Base-by-base conservation (phyloP, 345 rosid species). In the Lumnitzera racemosa region DNA sequence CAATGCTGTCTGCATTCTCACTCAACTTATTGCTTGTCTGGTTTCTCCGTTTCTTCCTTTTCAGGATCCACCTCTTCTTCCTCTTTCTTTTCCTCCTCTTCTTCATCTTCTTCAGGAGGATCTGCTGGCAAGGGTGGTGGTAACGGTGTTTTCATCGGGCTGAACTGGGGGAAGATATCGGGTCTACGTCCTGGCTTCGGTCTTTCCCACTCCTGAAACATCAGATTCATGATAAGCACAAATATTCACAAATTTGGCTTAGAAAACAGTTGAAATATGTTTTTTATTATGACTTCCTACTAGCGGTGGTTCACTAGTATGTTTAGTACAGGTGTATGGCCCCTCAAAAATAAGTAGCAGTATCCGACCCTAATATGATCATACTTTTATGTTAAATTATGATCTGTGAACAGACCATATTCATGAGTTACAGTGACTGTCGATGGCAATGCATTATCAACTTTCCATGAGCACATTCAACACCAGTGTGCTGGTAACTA, bases 91-190 rank as follows among this genome's bases (percentile, higher is more conserved):
- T 77, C 81, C 20, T 76, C 80, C 61, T 77, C 81, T 49, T 73
- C 78, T 59, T 77, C 81, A 0, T 77, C 81, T 68, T 77, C 81
- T 74, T 62, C 76, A 0, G 78, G 81, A 57, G 81, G 81, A 73
- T 77, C 81, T 46, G 69, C 70, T 24, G 81, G 78, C 64, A 74
- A 59, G 0, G 81, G 81, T 10, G 78, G 76, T 14, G 81, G 81
- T 48, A 74, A 62, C 3, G 81, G 81, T 46, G 81, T 74, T 57
- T 73, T 77, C 76, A 77, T 67, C 0, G 81, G 81, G 64, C 78
- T 73, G 70, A 77, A 77, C 64, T 77, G 76, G 0, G 81, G 81
- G 57, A 71, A 67, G 53, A 73, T 70, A 49, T 77, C 81, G 46
- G 78, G 81, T 49, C 81, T 70, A 53, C 81, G 73, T 20, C 78